Conservation (phyloP, 495 filamentous ascomycete species). For the Penicillium diatomitis region DNA sequence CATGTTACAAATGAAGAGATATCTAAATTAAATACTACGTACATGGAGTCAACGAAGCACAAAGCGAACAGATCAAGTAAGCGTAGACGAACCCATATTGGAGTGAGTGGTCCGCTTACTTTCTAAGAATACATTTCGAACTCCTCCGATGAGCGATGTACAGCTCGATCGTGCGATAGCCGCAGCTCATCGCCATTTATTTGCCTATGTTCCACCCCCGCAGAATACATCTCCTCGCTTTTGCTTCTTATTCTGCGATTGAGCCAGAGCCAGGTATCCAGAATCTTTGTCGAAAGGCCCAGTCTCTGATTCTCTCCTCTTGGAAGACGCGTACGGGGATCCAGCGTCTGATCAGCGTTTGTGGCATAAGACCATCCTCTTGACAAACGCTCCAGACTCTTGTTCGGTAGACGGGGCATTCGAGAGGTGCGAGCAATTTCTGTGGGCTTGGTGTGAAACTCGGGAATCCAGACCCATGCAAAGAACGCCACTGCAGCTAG, state of each 20-base stretch:
- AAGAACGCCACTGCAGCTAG: neutral
- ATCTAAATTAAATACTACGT: neutral
- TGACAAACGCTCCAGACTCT: neutral
- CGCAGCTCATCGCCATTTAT: neutral
- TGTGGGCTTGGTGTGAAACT: neutral
- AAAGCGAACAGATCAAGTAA: no score
- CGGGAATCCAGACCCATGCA: constrained; percentile 1
- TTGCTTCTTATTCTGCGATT: neutral
- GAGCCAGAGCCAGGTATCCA: neutral
- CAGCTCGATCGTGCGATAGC: no score
- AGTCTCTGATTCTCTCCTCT: neutral
- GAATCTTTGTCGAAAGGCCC: neutral
- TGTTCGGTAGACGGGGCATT: neutral
- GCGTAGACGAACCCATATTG: no score
- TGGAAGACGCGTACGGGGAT: neutral
- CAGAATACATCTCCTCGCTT: neutral
- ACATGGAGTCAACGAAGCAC: no score
- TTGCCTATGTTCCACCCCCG: no score
- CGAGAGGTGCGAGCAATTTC: neutral
- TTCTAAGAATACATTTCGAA: neutral
- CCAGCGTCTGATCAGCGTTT: neutral
- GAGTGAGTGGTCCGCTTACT: no score
- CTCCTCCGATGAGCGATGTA: neutral
- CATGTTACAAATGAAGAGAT: neutral
- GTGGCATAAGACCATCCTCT: neutral